These are phyloP conservation scores for Babesia microti DNA, from an alignment of 169 alveolate genomes.

Conservation along the genomic window DNA sequence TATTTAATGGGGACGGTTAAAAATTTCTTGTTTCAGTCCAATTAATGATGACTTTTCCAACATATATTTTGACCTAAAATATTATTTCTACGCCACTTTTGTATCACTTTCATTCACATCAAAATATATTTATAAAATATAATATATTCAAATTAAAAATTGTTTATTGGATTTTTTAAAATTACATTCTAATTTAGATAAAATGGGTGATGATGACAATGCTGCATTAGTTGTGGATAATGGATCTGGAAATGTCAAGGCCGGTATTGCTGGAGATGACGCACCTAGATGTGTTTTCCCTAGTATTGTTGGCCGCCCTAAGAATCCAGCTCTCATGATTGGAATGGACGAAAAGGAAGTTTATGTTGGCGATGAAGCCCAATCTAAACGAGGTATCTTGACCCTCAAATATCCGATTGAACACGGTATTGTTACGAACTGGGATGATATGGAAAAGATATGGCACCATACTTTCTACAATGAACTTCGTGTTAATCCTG, in stretches of 20 bases:
- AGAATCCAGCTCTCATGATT: conserved; percentile 85
- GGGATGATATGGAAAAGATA: conserved; percentile 98
- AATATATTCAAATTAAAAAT: too few species aligned
- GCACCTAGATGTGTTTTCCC: conserved; percentile 99
- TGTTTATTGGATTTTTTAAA: too few species aligned
- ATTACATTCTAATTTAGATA: too few species aligned
- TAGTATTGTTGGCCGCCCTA: conserved; percentile 96
- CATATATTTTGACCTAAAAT: too few species aligned
- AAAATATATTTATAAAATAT: too few species aligned
- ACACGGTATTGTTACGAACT: conserved; percentile 96
- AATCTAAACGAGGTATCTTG: conserved; percentile 93
- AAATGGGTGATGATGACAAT: conserved; percentile 80
- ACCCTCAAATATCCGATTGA: conserved; percentile 94
- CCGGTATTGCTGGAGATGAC: conserved; percentile 99
- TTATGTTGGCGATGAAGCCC: conserved; percentile 98
- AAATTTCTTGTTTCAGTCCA: too few species aligned
- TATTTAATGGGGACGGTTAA: too few species aligned
- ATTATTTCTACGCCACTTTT: too few species aligned
- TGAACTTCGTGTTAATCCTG: conserved; percentile 91
- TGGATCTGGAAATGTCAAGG: conserved; percentile 98
- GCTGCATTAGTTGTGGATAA: conserved; percentile 94
- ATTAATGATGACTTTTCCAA: too few species aligned
- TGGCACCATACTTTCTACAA: conserved; percentile 96
- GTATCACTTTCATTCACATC: too few species aligned
- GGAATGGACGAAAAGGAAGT: conserved; percentile 94